These are phyloP conservation scores for Dioscorea zingiberensis DNA, from an alignment of 106 monocot species.

Conservation along the genomic window DNA sequence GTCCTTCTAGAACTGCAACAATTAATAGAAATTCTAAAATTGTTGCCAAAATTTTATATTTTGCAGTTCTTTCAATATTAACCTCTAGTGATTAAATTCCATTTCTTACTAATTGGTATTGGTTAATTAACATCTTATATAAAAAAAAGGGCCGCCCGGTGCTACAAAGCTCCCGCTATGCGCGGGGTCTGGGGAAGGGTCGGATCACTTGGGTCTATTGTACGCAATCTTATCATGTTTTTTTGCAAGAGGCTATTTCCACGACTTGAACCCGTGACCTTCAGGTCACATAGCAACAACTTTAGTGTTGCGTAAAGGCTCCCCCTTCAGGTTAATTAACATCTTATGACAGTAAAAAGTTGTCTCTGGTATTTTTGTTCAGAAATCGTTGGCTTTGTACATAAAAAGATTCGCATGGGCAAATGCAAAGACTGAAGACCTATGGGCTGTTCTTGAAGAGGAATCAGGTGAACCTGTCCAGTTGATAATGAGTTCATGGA, in stretches of 20 bases:
- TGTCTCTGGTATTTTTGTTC: background rate
- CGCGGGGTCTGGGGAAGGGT: too few species aligned
- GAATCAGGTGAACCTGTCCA: conserved; percentile 29
- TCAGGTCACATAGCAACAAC: too few species aligned
- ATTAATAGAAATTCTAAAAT: background rate
- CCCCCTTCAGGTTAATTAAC: too few species aligned
- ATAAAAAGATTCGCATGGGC: conserved; percentile 4
- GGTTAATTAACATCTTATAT: background rate
- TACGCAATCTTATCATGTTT: too few species aligned
- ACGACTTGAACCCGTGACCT: too few species aligned
- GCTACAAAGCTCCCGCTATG: too few species aligned
- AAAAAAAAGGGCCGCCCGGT: too few species aligned
- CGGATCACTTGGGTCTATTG: too few species aligned
- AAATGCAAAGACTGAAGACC: conserved; percentile 13
- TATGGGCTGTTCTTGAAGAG: conserved; percentile 6
- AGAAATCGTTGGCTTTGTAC: conserved; percentile 2
- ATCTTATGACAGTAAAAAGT: background rate
- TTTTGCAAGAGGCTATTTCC: too few species aligned
- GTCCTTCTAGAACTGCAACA: background rate
- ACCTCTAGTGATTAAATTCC: background rate
- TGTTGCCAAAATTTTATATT: background rate
- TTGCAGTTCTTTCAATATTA: too few species aligned
- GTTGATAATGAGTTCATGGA: conserved; percentile 33
- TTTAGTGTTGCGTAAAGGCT: too few species aligned
- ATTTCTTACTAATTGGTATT: background rate